Conservation (phyloP, 306 rosid genomes). For the Coriaria nepalensis region DNA sequence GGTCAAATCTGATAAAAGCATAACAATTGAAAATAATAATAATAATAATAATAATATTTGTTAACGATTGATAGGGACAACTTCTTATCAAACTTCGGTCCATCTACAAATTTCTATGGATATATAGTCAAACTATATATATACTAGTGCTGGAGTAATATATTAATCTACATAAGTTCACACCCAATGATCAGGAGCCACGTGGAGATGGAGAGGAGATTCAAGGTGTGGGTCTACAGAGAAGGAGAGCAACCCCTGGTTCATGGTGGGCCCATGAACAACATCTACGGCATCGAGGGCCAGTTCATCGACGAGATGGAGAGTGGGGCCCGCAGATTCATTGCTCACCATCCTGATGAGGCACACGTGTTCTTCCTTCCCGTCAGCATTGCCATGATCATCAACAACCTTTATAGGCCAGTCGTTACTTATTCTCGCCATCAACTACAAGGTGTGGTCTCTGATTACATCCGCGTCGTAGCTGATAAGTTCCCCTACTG, state of each 20-base stretch:
- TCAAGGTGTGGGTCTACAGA: conserved; percentile 42
- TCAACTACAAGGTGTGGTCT: conserved; percentile 4
- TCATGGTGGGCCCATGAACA: conserved; percentile 31
- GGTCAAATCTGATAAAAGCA: no score
- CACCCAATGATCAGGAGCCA: no score
- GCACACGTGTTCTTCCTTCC: conserved; percentile 40
- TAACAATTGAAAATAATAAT: no score
- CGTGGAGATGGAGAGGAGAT: conserved; percentile 38
- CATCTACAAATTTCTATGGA: no score
- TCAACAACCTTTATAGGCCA: conserved; percentile 26
- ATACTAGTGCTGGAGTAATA: no score
- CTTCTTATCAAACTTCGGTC: no score
- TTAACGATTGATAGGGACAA: no score
- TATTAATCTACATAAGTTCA: no score
- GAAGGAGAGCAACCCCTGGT: conserved; percentile 41
- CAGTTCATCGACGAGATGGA: conserved; percentile 45
- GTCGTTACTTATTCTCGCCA: conserved; percentile 10
- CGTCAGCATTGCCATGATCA: conserved; percentile 27
- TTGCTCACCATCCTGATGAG: conserved; percentile 33
- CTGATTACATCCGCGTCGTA: conserved; percentile 31
- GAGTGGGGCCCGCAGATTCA: conserved; percentile 22
- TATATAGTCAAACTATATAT: no score
- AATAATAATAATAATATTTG: no score
- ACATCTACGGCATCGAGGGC: conserved; percentile 44
- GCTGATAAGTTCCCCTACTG: conserved; percentile 32